Evolutionary conservation across 768 basidiomycete species (phyloP).

Genomic region (Russula foetens): DNA sequence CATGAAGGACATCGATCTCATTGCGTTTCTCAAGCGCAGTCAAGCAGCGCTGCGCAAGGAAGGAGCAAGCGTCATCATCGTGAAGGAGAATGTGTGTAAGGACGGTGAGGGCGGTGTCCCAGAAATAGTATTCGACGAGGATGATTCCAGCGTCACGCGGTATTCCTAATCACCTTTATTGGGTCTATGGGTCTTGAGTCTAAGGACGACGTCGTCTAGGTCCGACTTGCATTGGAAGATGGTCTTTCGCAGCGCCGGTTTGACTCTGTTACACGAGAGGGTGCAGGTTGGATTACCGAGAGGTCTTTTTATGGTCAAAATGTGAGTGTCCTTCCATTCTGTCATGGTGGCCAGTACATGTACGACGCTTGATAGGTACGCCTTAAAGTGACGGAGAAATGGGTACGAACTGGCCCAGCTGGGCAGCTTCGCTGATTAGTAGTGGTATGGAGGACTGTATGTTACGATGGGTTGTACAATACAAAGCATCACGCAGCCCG

Average conservation of each 20-base stretch:
- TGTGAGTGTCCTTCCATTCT: slow-evolving; percentile 39
- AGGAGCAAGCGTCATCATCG: slow-evolving; percentile 56
- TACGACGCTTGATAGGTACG: slow-evolving; percentile 39
- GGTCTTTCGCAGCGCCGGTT: slow-evolving; percentile 64
- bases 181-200: too few relatives aligned
- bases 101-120: slow-evolving; percentile 46
- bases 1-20: slow-evolving; percentile 67
- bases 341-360: background rate
- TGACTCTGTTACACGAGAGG: slow-evolving; percentile 63
- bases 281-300: slow-evolving; percentile 78
- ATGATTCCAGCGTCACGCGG: slow-evolving; percentile 91
- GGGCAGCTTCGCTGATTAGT: background rate
- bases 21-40: slow-evolving; percentile 63
- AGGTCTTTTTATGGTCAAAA: slow-evolving; percentile 79
- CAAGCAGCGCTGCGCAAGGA: slow-evolving; percentile 48
- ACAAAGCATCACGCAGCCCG: slow-evolving; percentile 42
- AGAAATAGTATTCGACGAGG: slow-evolving; percentile 60
- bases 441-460: background rate
- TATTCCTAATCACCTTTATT: slow-evolving; percentile 24
- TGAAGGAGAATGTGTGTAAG: slow-evolving; percentile 86
- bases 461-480: background rate
- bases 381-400: slow-evolving; percentile 34
- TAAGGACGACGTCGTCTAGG: slow-evolving; percentile 34
- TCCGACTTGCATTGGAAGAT: slow-evolving; percentile 78
- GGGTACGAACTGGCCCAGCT: too few relatives aligned